Evolutionary conservation across 1,284 basidiomycete genomes (phyloP).

Genomic region (Erythrobasidium hasegawianum): DNA sequence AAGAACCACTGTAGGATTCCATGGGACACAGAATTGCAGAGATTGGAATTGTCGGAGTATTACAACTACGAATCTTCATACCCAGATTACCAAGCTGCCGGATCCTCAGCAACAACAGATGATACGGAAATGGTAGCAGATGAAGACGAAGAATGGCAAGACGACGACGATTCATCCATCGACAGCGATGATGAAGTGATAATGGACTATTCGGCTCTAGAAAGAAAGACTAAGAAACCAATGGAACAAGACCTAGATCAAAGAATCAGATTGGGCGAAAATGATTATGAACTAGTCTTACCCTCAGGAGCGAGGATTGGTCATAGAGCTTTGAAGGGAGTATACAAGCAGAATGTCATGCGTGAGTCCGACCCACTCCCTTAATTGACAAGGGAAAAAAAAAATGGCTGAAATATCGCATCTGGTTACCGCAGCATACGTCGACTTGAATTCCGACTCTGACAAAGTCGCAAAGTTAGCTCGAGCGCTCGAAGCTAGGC

Average conservation of each 20-base stretch:
- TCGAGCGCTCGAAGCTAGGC: slow-evolving; percentile 25
- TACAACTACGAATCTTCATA: slow-evolving; percentile 88
- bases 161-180: slow-evolving; percentile 60
- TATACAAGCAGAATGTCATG: slow-evolving; percentile 79
- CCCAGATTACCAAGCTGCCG: slow-evolving; percentile 56
- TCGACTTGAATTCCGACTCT: slow-evolving; percentile 35
- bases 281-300: slow-evolving; percentile 80
- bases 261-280: slow-evolving; percentile 46
- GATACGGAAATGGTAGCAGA: slow-evolving; percentile 48
- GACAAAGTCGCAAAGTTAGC: slow-evolving; percentile 37
- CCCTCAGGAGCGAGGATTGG: slow-evolving; percentile 90
- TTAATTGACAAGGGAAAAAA: background rate
- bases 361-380: slow-evolving; percentile 16
- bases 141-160: slow-evolving; percentile 49
- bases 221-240: slow-evolving; percentile 49
- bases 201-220: slow-evolving; percentile 49
- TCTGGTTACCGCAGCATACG: slow-evolving; percentile 12
- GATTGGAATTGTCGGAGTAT: slow-evolving; percentile 83
- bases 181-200: slow-evolving; percentile 53
- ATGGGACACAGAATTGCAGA: slow-evolving; percentile 75
- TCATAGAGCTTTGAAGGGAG: slow-evolving; percentile 78
- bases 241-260: slow-evolving; percentile 38
- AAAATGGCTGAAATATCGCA: background rate
- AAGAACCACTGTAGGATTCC: slow-evolving; percentile 95
- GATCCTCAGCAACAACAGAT: slow-evolving; percentile 41